Evolutionary conservation across 352 stramenopile genomes (phyloP), one percentile per base, ranked within the genome.

Genomic region (Hyaloperonospora arabidopsidis): DNA sequence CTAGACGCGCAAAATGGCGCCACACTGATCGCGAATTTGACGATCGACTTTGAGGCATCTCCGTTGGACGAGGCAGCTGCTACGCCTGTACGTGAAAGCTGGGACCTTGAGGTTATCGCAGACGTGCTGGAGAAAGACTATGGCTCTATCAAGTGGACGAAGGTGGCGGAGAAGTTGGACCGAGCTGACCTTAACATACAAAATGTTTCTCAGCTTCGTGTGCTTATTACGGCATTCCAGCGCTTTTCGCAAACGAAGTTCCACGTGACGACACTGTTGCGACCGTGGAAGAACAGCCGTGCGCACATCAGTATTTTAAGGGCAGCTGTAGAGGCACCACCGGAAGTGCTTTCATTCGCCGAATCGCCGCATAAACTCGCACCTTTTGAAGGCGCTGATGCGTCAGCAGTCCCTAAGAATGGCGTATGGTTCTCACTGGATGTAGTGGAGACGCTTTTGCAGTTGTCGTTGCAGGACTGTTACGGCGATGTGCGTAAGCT

Each of bases 371-470:
- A 83, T 54, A 92, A 92, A 55, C 65, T 94, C 17, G 76, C 77
- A 4, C 81, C 81, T 8, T 94, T 94, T 53, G 84, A 94, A 74
- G 84, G 84, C 14, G 84, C 81, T n/a, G 81, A 94, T 47, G 84
- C 81, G 5, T 89, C 84, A 35, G 79, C 78, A 11, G 84, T 87
- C 6, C 84, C 84, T 0, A 86, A 90, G 57, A 94, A 94, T 52
- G 84, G 81, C 25, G 78, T 90, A 14, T 94, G 84, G 84, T 94
- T 94, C 32, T 94, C 84, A 17, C 54, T 94, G 3, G 81, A 94
- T 57, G 70, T 79, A 0, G 84, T 94, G 18, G 84, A 94, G 44
- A 88, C 84, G 39, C 53, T 94, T 40, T 51, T 94, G 36, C 72
- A 76, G 22, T 65, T 92, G 4, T 90, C 81, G 49, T 78, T 92